Evolutionary conservation across 345 rosid genomes (phyloP).

Genomic region (Eucalyptus pauciflora): DNA sequence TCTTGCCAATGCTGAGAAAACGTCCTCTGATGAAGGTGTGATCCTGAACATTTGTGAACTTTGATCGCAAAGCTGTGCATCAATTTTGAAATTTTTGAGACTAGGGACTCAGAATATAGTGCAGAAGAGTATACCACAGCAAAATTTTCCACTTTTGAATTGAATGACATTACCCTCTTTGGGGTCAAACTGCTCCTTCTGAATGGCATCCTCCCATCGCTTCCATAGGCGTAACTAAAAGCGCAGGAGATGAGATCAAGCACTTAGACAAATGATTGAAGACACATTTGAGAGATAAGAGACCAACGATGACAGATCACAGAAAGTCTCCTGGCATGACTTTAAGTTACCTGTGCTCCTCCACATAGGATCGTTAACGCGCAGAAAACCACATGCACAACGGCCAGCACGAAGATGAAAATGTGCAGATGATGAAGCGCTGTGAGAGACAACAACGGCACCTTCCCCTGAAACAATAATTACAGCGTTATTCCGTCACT

Average conservation of each 20-base stretch:
- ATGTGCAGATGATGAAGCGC: conserved; percentile 84
- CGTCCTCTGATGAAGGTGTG: conserved; percentile 62
- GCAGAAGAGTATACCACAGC: background rate
- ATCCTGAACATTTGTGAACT: conserved; percentile 42
- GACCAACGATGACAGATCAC: background rate
- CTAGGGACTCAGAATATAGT: background rate
- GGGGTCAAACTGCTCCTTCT: conserved; percentile 19
- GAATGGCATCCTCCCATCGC: conserved; percentile 56
- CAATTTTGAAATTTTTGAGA: background rate
- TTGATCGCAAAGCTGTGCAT: conserved; percentile 22
- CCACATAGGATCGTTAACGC: conserved; percentile 76
- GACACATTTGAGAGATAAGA: background rate
- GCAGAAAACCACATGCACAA: conserved; percentile 56
- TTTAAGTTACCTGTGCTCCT: conserved; percentile 41
- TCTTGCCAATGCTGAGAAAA: conserved; percentile 1
- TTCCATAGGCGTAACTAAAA: conserved; percentile 71
- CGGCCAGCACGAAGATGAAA: conserved; percentile 75
- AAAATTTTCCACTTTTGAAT: background rate
- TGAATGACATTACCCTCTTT: conserved; percentile 24
- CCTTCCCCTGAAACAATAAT: conserved; percentile 42
- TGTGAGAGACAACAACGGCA: conserved; percentile 41
- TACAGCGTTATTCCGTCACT: background rate
- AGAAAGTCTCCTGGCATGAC: background rate
- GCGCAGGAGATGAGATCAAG: background rate
- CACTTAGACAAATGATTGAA: background rate